Evolutionary conservation across 805 yeast species (phyloP), one percentile per base, ranked within the genome.

Genomic region (Ogataea salicorniae): DNA sequence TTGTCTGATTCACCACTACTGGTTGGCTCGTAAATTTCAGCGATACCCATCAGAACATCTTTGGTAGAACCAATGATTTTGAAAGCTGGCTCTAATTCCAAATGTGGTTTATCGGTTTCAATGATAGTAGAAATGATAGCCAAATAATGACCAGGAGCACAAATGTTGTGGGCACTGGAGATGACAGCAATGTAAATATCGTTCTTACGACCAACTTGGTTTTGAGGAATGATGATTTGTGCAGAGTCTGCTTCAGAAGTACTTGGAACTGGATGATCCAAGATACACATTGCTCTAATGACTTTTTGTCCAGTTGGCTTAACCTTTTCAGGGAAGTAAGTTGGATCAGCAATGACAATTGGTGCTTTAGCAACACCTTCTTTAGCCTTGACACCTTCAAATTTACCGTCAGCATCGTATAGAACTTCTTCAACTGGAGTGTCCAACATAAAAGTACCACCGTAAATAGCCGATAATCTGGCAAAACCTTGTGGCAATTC

Each of bases 401-500:
- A 89, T 62, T 81, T 84, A 17, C 84, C 87, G 26, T 77, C 80
- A 14, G 79, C 84, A 45, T 77, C 81, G 67, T 83, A 91, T 43
- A 87, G 74, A 17, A 91, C 77, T 70, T 92, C 96, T 51, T 94
- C 96, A 53, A 94, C 82, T 42, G 97, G 97, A 33, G 96, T 92
- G 65, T 90, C 96, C 63, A 94, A 79, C 99, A 94, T 94, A 66
- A 90, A 94, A 17, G 98, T 92, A 61, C 99, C 99, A 54, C 99
- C 99, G 63, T 94, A 90, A 56, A 94, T 92, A 23, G 99, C 99
- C 45, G 95, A 84, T 52, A 94, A 79, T 66, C 99, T 80, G 11
- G 98, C 97, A 73, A 94, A 94, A 8, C 97, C 99, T 71, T 94
- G 99, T n/a, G 99, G 99, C 50, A 94, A 76, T 69, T 94, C 99